These are phyloP conservation scores for Pontederia crassipes DNA, from an alignment of 176 grass and related monocot species.

Conservation along the genomic window DNA sequence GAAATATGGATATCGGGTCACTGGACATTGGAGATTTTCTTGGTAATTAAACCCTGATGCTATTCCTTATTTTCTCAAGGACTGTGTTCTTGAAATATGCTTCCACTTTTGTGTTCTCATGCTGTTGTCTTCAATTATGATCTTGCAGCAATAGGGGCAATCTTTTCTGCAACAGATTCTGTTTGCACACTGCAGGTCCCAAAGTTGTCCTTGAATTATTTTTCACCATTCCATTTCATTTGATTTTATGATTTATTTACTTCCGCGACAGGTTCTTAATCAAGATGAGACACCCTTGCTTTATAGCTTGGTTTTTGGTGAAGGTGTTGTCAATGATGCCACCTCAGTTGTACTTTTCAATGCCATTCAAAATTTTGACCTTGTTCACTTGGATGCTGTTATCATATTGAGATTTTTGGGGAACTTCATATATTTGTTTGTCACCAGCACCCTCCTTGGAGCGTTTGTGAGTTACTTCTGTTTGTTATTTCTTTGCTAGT, in stretches of 20 bases:
- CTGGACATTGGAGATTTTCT: conserved; percentile 89
- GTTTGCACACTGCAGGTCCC: conserved; percentile 96
- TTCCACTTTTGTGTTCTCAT: conserved; percentile 21
- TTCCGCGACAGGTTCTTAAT: conserved; percentile 60
- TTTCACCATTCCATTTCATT: too few species aligned
- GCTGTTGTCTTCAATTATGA: conserved; percentile 9
- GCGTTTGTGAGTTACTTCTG: conserved; percentile 58
- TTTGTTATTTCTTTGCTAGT: not conserved
- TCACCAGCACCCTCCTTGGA: conserved; percentile 91
- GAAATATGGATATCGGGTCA: conserved; percentile 77
- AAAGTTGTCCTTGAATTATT: too few species aligned
- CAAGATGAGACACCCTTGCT: conserved; percentile 96
- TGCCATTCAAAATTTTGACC: conserved; percentile 83
- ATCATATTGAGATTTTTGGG: conserved; percentile 53
- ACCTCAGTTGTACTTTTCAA: conserved; percentile 97
- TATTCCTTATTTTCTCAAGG: not conserved
- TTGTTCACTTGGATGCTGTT: conserved; percentile 40
- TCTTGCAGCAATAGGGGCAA: conserved; percentile 88
- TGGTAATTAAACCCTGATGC: conserved; percentile 26
- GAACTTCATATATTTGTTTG: conserved; percentile 69
- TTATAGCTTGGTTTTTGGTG: conserved; percentile 90
- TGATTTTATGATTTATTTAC: conserved; percentile 10
- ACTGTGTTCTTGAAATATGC: not conserved
- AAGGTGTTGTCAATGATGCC: conserved; percentile 96
- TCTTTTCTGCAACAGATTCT: conserved; percentile 99